Base-by-base conservation (phyloP, 2,329 filamentous ascomycete species). In the Fusarium mexicanum region DNA sequence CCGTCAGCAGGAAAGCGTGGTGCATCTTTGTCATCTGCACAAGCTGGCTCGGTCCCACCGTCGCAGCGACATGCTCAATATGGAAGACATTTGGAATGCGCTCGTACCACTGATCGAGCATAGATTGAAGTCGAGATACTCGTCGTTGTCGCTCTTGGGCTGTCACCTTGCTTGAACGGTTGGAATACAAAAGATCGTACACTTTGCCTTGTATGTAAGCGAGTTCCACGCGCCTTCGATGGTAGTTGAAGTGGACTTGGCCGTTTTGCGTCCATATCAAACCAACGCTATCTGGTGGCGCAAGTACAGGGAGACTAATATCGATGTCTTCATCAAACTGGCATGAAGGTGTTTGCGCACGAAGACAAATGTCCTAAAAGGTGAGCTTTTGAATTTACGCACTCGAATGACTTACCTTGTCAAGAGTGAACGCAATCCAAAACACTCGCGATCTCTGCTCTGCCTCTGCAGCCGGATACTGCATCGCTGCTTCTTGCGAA, bases 271-370 rank as follows among this genome's bases (percentile, higher is more conserved):
- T 83, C 61, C 77, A 80, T 29, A 86, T 74, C 9, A 83, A 68
- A 8, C 82, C 82, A 6, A 74, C 74, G 3, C 77, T 79, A 33
- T 85, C 83, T 1, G 73, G 61, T 0, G 79, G 77, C 2, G 77
- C 65, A 10, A 73, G 37, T 0, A 71, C 73, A 0, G 84, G 84
- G 1, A 86, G 79, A 5, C 83, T 78, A 9, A 85, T 67, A 24
- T 86, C 85, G 6, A 86, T 79, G 24, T 86, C 84, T 6, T 78
- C 77, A 41, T 86, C 84, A 3, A 78, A 61, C 35, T 85, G 83
- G 4, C 82, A 74, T 2, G 84, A 83, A 0, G 85, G 84, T 0
- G 81, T 82, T 26, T 77, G 78, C 9, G 79, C 79, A 13, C 81
- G 76, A 1, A 86, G 69, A 44, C 81, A 83, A 24, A 85, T 81